A percentile compares a stretch with the other conserved stretches of the same genome.
Conservation (phyloP, 176 grass and related monocot genomes). For the Oryza officinalis region DNA sequence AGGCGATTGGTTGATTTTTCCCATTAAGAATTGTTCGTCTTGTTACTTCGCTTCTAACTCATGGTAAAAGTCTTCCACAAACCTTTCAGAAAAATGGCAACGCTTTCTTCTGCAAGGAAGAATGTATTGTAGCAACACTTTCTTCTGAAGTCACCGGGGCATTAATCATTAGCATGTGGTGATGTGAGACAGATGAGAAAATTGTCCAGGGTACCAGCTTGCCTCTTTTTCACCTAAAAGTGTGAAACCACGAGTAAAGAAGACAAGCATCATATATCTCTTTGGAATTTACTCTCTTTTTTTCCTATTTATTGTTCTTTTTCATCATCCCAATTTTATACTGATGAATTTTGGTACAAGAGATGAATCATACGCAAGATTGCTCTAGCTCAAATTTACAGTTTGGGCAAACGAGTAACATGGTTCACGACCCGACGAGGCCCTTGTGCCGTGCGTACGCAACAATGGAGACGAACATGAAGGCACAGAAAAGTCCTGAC, state of each 20-base stretch:
- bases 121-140: neutral
- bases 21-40: neutral
- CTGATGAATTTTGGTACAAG: slow-evolving; percentile 46
- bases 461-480: slow-evolving; percentile 75
- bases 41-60: neutral
- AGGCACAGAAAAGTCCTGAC: slow-evolving; percentile 57
- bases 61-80: neutral
- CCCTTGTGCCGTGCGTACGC: slow-evolving; percentile 97
- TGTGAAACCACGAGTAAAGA: neutral
- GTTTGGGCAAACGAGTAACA: slow-evolving; percentile 25
- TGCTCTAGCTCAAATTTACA: slow-evolving; percentile 49
- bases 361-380: slow-evolving; percentile 47
- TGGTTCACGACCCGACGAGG: slow-evolving; percentile 87
- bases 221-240: neutral
- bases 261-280: neutral
- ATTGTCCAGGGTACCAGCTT: neutral
- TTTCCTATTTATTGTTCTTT: slow-evolving; percentile 41
- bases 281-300: slow-evolving; percentile 19
- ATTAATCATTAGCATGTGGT: neutral
- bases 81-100: neutral
- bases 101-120: neutral
- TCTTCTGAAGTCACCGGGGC: neutral
- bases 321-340: slow-evolving; percentile 26
- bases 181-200: neutral
- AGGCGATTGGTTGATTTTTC: neutral